phyloP scores from a whole-genome alignment of 495 filamentous ascomycete genomes.

The Neurospora cerealis region DNA sequence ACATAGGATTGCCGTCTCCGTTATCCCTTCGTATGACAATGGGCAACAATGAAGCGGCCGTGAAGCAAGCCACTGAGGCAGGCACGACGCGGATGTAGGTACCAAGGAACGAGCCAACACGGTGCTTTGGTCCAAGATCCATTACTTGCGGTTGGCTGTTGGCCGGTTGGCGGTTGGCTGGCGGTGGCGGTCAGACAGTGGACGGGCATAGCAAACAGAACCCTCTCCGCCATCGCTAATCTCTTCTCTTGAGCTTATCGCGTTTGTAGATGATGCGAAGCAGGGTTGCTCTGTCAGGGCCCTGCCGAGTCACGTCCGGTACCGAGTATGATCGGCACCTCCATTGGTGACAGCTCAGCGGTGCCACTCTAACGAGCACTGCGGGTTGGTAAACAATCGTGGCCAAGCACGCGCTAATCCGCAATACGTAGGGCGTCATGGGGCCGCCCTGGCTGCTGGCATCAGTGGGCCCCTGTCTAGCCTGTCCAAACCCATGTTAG shows the following conservation, averaged over 20 bases:
- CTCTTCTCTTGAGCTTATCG: not conserved
- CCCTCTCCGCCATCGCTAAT: not conserved
- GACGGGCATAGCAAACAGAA: not conserved
- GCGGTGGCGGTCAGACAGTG: not conserved
- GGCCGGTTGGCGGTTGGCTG: not conserved
- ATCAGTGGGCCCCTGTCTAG: not conserved
- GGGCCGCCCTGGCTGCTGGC: not conserved
- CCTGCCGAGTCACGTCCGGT: not conserved
- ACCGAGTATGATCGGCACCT: not conserved
- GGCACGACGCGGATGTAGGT: not conserved
- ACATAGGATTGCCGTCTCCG: not conserved
- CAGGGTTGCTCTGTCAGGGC: not conserved
- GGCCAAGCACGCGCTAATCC: not conserved
- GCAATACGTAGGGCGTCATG: not conserved
- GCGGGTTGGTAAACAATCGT: not conserved
- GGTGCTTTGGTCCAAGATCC: not conserved
- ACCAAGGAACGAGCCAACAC: not conserved
- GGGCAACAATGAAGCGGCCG: not conserved
- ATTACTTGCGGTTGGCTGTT: not conserved
- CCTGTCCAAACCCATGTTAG: not conserved
- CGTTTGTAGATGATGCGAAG: not conserved
- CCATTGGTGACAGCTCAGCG: constrained; percentile 2
- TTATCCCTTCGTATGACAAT: not conserved
- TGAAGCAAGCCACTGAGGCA: not conserved
- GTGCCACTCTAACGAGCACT: not conserved